Conservation (phyloP, 371 early-diverging fungal genomes). For the Dichotomocladium elegans region DNA sequence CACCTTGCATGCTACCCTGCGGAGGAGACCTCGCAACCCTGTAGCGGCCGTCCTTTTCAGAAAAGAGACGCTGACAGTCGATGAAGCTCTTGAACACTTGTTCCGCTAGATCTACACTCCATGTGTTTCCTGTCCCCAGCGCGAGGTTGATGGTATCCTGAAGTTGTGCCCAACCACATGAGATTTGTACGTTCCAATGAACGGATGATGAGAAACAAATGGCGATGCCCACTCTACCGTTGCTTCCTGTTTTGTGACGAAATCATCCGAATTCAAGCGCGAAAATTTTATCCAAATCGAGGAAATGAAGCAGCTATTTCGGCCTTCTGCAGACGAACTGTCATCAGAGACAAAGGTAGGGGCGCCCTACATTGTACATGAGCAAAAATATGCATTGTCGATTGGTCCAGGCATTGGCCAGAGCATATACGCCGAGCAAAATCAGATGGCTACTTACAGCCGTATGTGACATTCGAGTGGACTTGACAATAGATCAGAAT, state of each 20-base stretch:
- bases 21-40: background rate
- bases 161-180: too few relatives aligned
- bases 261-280: conserved; percentile 19
- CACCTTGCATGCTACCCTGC: conserved; percentile 15
- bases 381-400: too few relatives aligned
- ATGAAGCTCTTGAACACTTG: conserved; percentile 22
- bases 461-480: background rate
- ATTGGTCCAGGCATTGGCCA: too few relatives aligned
- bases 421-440: background rate
- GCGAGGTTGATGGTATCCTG: conserved; percentile 3
- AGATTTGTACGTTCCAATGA: background rate
- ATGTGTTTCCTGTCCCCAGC: background rate
- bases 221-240: conserved; percentile 13
- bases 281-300: conserved; percentile 9
- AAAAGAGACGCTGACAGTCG: background rate
- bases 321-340: background rate
- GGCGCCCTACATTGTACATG: background rate
- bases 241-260: conserved; percentile 26
- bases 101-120: background rate
- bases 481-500: background rate
- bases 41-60: conserved; percentile 3
- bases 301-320: conserved; percentile 8
- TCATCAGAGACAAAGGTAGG: background rate
- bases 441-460: background rate
- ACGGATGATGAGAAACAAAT: conserved; percentile 5